Evolutionary conservation across 495 filamentous ascomycete genomes (phyloP), one percentile per base, ranked within the genome.

Genomic region (Sordaria brevicollis): DNA sequence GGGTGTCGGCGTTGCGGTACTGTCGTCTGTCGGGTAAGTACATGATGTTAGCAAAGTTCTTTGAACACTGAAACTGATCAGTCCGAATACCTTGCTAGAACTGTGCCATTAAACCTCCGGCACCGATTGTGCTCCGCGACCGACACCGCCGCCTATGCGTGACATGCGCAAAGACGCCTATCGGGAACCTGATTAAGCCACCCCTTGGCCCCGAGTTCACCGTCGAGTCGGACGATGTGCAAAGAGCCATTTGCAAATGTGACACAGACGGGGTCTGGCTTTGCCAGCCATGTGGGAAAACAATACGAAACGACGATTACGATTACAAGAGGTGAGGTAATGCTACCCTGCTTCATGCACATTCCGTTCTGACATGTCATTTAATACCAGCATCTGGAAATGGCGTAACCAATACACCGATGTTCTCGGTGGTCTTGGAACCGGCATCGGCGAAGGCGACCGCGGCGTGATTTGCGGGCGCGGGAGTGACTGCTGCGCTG

Each of bases 401-500:
- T 97, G 93, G 93, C 90, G 93, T 21, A 92, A 88, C 29, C 86
- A 91, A n/a, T 97, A 96, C 80, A 88, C 89, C 65, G 88, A 89
- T 21, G 89, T 88, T 35, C 89, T 93, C 0, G 92, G 92, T 38
- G 92, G 92, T 0, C 81, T 96, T 0, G 92, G 93, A 4, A 93
- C 91, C 2, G 93, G 93, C 17, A 94, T 95, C 65, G 92, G 93
- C 49, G 93, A 96, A 74, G 93, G 93, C 68, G 88, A 91, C 75
- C 89, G 94, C 71, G 93, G 93, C 43, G 91, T 96, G 3, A 88
- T 91, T 72, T 97, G 93, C 76, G 93, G 92, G 0, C 87, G 91
- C 19, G 90, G 88, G 35, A 81, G 81, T 15, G 75, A 81, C 6
- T 97, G 93, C 79, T 86, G 91, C 35, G 91, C 88, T 1, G 89